Evolutionary conservation across 2,329 filamentous ascomycete species (phyloP).

Genomic region (Cryphonectria nitschkei): DNA sequence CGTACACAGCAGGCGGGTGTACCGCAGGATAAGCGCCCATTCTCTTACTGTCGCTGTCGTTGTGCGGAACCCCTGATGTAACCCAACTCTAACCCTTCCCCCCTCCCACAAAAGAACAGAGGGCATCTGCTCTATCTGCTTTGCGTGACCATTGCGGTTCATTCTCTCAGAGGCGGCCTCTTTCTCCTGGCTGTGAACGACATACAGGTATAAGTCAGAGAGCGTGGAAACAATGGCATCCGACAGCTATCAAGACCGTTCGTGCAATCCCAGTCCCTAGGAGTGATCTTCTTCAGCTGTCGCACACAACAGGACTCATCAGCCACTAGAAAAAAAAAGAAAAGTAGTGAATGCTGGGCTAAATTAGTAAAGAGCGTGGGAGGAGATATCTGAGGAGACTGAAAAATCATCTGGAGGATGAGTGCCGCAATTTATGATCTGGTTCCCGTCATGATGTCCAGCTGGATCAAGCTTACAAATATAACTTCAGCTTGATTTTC

Average conservation of each 20-base stretch:
- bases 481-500: background rate
- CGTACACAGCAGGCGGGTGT: background rate
- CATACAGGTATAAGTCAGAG: background rate
- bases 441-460: too few species aligned
- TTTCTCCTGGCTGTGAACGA: background rate
- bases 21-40: background rate
- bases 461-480: background rate
- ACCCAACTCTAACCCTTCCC: background rate
- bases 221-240: background rate
- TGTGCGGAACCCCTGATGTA: background rate
- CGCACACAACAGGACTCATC: too few species aligned
- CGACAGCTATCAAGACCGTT: background rate
- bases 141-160: too few species aligned
- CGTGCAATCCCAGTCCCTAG: background rate
- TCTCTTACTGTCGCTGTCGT: background rate
- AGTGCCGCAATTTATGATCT: too few species aligned
- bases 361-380: background rate
- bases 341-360: background rate
- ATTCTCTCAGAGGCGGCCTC: too few species aligned
- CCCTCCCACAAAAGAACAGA: background rate
- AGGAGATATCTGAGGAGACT: background rate
- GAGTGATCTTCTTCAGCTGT: background rate
- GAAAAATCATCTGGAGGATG: background rate
- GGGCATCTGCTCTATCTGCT: too few species aligned
- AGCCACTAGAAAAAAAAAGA: too few species aligned